Base-by-base conservation (phyloP, 2,329 filamentous ascomycete genomes). In the Monilinia aucupariae region DNA sequence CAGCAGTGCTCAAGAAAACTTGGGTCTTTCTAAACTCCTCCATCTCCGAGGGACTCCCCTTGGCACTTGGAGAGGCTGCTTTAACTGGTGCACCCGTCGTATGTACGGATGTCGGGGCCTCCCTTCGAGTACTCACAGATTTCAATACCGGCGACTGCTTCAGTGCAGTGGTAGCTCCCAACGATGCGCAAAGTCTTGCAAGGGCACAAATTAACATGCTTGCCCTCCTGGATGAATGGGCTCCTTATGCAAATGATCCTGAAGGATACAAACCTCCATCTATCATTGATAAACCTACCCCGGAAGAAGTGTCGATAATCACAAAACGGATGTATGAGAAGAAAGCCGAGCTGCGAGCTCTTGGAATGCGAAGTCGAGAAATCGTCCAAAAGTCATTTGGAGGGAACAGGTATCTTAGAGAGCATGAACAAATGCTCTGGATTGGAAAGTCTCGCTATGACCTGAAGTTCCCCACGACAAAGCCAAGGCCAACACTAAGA, bases 151-250 rank as follows among this genome's bases (percentile, higher is more conserved):
- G 76, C 22, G 70, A 68, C 67, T 76, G 79, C 5, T 87, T 83
- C 75, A 84, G 82, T 66, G 84, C 83, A 63, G 82, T 87, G 6
- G 84, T 87, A 3, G 82, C 85, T 17, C 85, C 85, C 2, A 87
- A 87, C 68, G 85, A 88, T 70, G 79, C 84, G 4, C 78, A 79
- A 45, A 80, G 81, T 5, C 76, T 88, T 1, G 85, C 85, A 1
- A 77, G 81, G 30, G 85, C 85, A 0, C 85, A 88, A 68, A 81
- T 88, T 66, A 81, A 82, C 62, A 79, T 87, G 67, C 77, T 88
- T 15, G 83, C 79, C 8, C 80, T 88, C 76, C 74, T 86, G 1
- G 85, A 82, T 4, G 81, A 85, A 69, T 88, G 84, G 84, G 76
- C 79, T 60, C 75, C 81, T 55, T 86, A 83, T 69, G 81, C 82